Evolutionary conservation across 129 eudicot species (phyloP), one percentile per base, ranked within the genome.

Genomic region (Pseudognaphalium luteoalbum): DNA sequence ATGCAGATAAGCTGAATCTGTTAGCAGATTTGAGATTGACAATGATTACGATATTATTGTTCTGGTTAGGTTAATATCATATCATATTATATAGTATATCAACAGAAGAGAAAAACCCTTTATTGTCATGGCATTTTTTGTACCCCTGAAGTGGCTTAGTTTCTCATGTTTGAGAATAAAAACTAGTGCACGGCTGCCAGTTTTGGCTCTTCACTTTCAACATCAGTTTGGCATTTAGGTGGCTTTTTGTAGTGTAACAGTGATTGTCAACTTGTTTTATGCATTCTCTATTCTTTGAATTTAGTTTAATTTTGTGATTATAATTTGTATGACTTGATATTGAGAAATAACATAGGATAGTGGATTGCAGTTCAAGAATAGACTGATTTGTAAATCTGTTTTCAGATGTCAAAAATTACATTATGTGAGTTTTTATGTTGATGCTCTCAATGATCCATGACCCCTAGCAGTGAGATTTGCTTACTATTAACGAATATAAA

Each of bases 91-190:
- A n/a, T 21, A 4, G 8, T 33, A 42, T 66, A 58, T 54, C 10
- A 34, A 71, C 63, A 8, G 28, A 62, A 61, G 58, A 72, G 67
- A 25, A 57, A 33, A 72, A 7, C 15, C 22, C 34, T 17, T 64
- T 59, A 17, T 72, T 71, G 67, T 60, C 63, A n/a, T 73, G 74
- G 50, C 80, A 75, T 52, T 66, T 76, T 78, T 80, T 80, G 60
- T 29, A 72, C 37, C 73, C 68, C 67, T 66, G 17, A 66, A 41
- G 21, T 29, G 61, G 30, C n/a, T 42, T 68, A 61, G 19, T 19
- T 59, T 22, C 72, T 75, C 72, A 21, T 37, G 68, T 54, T 76
- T 64, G 75, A 80, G 80, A 80, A 67, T 80, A 80, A 74, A 39
- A 29, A 58, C 52, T 72, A 57, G 58, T 60, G 29, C 83, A 66